These are phyloP conservation scores for Lipomyces yarrowii DNA, from an alignment of 1,139 yeast genomes.

Conservation along the genomic window DNA sequence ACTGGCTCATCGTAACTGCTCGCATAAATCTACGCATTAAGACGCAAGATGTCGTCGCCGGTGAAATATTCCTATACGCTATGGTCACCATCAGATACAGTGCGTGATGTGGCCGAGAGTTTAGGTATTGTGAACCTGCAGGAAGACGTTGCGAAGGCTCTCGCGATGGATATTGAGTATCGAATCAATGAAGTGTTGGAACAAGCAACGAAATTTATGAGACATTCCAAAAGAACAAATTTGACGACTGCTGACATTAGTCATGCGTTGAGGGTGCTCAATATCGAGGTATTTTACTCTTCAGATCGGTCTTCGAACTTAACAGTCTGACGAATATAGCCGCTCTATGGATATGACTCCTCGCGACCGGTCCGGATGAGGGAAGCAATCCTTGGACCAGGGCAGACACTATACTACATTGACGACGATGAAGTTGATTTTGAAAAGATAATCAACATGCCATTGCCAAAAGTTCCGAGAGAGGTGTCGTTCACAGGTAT, in stretches of 20 bases:
- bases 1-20: not conserved
- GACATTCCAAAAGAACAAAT: slow-evolving; percentile 85
- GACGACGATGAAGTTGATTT: slow-evolving; percentile 93
- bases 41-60: not conserved
- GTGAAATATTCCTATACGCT: slow-evolving; percentile 77
- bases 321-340: slow-evolving; percentile 30
- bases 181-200: slow-evolving; percentile 93
- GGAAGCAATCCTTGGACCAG: slow-evolving; percentile 88
- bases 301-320: not conserved
- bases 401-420: slow-evolving; percentile 88
- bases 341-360: slow-evolving; percentile 52
- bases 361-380: slow-evolving; percentile 63
- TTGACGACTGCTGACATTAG: slow-evolving; percentile 81
- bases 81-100: slow-evolving; percentile 98
- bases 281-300: slow-evolving; percentile 67
- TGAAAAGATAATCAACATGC: slow-evolving; percentile 90
- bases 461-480: slow-evolving; percentile 93
- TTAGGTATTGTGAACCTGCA: slow-evolving; percentile 74
- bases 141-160: slow-evolving; percentile 89
- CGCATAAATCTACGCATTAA: not conserved
- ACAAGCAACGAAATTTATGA: slow-evolving; percentile 93
- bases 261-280: slow-evolving; percentile 78
- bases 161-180: slow-evolving; percentile 99
- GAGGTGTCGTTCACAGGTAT: slow-evolving; percentile 73
- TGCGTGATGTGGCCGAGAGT: slow-evolving; percentile 92